A percentile compares a stretch with the other conserved stretches of the same genome.
phyloP scores from a whole-genome alignment of 805 yeast species.

The Ogataea polymorpha region DNA sequence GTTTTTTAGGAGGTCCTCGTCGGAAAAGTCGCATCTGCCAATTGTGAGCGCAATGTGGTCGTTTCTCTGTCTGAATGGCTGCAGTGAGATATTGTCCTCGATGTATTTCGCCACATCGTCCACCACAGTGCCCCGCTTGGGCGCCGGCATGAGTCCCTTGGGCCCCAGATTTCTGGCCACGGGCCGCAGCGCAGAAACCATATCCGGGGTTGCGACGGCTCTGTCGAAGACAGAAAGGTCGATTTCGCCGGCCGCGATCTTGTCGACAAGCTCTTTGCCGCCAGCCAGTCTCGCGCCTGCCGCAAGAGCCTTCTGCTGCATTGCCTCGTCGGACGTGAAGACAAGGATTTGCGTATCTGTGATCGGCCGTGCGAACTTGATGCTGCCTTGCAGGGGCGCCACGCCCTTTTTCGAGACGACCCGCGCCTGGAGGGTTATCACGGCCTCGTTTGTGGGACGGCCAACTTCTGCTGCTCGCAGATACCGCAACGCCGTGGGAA shows the following conservation, averaged over 20 bases:
- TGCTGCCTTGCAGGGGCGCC: slow-evolving; percentile 67
- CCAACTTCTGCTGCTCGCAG: slow-evolving; percentile 92
- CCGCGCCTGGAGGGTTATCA: slow-evolving; percentile 61
- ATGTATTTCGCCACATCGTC: slow-evolving; percentile 58
- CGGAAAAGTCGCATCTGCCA: slow-evolving; percentile 75
- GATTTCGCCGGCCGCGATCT: slow-evolving; percentile 52
- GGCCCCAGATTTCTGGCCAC: slow-evolving; percentile 87
- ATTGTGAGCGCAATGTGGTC: slow-evolving; percentile 62
- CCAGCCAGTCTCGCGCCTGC: slow-evolving; percentile 70
- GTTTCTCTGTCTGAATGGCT: slow-evolving; percentile 74
- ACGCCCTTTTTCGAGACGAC: slow-evolving; percentile 76
- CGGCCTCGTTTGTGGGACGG: slow-evolving; percentile 64
- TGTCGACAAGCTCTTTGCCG: slow-evolving; percentile 64
- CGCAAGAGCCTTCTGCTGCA: slow-evolving; percentile 48
- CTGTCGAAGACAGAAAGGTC: slow-evolving; percentile 58
- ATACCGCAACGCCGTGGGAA: slow-evolving; percentile 70
- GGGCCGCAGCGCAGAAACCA: slow-evolving; percentile 56
- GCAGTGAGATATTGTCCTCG: slow-evolving; percentile 56
- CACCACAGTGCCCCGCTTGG: slow-evolving; percentile 81
- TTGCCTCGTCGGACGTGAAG: slow-evolving; percentile 57
- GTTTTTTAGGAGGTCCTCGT: slow-evolving; percentile 70
- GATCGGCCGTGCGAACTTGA: slow-evolving; percentile 70
- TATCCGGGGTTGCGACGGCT: slow-evolving; percentile 83
- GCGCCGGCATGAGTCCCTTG: slow-evolving; percentile 81
- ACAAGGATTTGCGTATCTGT: slow-evolving; percentile 64